Conservation (phyloP, 2,329 filamentous ascomycete genomes). For the Seiridium unicorne region DNA sequence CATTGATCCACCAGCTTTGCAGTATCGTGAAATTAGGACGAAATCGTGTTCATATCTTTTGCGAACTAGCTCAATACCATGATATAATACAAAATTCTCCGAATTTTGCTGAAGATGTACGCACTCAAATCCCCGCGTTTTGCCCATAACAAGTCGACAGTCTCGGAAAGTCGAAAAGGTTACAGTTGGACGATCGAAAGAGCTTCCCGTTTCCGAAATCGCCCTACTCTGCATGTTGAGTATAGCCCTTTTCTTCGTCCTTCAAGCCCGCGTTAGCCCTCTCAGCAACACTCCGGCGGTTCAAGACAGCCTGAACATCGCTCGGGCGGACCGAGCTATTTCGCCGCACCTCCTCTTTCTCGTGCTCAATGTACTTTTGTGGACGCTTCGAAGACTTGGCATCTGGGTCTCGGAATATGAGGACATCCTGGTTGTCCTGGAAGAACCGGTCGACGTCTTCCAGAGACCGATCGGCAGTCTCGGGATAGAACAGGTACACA, state of each 20-base stretch:
- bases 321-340: slow-evolving; percentile 11
- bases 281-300: slow-evolving; percentile 9
- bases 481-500: slow-evolving; percentile 11
- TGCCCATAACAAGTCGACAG: too few species aligned
- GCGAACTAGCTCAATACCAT: too few species aligned
- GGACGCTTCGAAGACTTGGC: slow-evolving; percentile 19
- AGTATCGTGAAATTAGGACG: too few species aligned
- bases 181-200: too few species aligned
- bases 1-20: too few species aligned
- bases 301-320: slow-evolving; percentile 9
- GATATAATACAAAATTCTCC: too few species aligned
- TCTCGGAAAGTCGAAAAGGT: too few species aligned
- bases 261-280: neutral
- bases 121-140: too few species aligned
- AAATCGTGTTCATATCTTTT: too few species aligned
- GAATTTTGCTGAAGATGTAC: too few species aligned
- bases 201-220: neutral
- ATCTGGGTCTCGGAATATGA: slow-evolving; percentile 20
- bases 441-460: slow-evolving; percentile 25
- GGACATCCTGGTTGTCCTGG: slow-evolving; percentile 19
- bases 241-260: slow-evolving; percentile 12
- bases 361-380: slow-evolving; percentile 16
- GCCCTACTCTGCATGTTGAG: slow-evolving; percentile 10
- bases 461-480: slow-evolving; percentile 15
- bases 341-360: slow-evolving; percentile 21